Percentiles rank a stretch among this genome's conserved stretches.
Conservation (phyloP, 1,284 basidiomycete species). For the Cryptococcus amylolentus region DNA sequence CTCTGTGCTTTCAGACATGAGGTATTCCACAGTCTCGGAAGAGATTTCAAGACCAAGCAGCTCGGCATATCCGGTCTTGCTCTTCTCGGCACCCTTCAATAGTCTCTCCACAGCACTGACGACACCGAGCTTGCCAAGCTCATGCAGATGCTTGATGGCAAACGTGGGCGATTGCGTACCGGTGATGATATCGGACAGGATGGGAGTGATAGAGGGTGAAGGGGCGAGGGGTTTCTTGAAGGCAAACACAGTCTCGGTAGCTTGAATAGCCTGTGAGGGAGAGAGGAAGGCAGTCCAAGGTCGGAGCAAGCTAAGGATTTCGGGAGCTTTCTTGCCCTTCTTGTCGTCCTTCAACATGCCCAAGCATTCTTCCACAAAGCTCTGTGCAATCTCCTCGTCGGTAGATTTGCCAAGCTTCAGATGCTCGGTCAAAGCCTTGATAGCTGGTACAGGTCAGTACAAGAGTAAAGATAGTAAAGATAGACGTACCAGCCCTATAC, state of each 20-base stretch:
- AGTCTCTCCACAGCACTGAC: slow-evolving; percentile 3
- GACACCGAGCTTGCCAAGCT: slow-evolving; percentile 3
- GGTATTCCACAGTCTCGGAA: slow-evolving; percentile 12
- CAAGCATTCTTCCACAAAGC: slow-evolving; percentile 20
- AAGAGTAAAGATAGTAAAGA: neutral
- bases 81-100: neutral
- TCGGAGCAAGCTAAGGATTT: slow-evolving; percentile 18
- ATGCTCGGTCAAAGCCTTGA: slow-evolving; percentile 1
- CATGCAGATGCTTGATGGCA: slow-evolving; percentile 14
- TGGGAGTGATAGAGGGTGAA: neutral
- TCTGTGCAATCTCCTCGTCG: slow-evolving; percentile 26
- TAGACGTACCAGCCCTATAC: slow-evolving; percentile 5
- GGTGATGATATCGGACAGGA: slow-evolving; percentile 9
- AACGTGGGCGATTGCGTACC: slow-evolving; percentile 11
- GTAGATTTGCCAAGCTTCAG: slow-evolving; percentile 1
- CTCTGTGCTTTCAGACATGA: slow-evolving; percentile 10
- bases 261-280: slow-evolving; percentile 13
- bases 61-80: neutral
- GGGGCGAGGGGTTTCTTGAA: neutral
- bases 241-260: slow-evolving; percentile 12
- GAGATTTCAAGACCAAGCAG: slow-evolving; percentile 9
- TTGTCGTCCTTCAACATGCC: slow-evolving; percentile 20
- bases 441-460: neutral
- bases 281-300: slow-evolving; percentile 37
- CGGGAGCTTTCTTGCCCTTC: slow-evolving; percentile 17